Percentiles rank a stretch among this genome's conserved stretches.
Conservation (phyloP, 1,284 basidiomycete genomes). For the Sporisorium scitamineum region DNA sequence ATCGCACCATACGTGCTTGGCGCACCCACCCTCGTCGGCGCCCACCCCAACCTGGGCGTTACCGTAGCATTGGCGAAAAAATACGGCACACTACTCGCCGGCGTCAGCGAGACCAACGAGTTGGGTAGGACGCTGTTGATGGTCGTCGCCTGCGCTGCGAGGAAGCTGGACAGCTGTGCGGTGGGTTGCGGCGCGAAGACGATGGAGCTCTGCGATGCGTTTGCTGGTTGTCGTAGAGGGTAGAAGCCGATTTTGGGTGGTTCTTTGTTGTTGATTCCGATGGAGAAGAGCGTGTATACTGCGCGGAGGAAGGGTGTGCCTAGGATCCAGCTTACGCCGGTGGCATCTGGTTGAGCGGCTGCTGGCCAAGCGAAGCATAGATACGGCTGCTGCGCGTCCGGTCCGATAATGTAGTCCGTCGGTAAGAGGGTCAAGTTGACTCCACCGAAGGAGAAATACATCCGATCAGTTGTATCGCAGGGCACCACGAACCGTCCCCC, state of each 20-base stretch:
- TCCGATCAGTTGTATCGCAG: conserved; percentile 77
- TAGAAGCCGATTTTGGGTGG: conserved; percentile 49
- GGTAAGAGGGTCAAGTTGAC: conserved; percentile 79
- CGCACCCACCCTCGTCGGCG: conserved; percentile 25
- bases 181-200: conserved; percentile 16
- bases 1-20: conserved; percentile 15
- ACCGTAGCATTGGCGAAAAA: conserved; percentile 74
- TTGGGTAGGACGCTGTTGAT: conserved; percentile 81
- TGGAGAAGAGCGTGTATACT: conserved; percentile 83
- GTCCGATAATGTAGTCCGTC: conserved; percentile 84
- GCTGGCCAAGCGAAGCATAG: conserved; percentile 86
- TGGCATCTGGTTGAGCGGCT: conserved; percentile 76
- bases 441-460: conserved; percentile 74
- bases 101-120: conserved; percentile 77
- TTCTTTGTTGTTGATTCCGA: conserved; percentile 45
- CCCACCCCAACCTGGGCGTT: conserved; percentile 26
- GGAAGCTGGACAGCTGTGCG: conserved; percentile 73
- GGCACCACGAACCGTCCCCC: conserved; percentile 84
- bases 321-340: conserved; percentile 89
- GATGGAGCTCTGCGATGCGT: conserved; percentile 69
- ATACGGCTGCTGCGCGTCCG: conserved; percentile 76
- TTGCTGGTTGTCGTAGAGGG: conserved; percentile 35
- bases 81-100: conserved; percentile 77
- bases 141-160: conserved; percentile 76
- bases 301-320: conserved; percentile 83